Base-by-base conservation (phyloP, 2,329 filamentous ascomycete species). In the Leptoxyphium fumago region DNA sequence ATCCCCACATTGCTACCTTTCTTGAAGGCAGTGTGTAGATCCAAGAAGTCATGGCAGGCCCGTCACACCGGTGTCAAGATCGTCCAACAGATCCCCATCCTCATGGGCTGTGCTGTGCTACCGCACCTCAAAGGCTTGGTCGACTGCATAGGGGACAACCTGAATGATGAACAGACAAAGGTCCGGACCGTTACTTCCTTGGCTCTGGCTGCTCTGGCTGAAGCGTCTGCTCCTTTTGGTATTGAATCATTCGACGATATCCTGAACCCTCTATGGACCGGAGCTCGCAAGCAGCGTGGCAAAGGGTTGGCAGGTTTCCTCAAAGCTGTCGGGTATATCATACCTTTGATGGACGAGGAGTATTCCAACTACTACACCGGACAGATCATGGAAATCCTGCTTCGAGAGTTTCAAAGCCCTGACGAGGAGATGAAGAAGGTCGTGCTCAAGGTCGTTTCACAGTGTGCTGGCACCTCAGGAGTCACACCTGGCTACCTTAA, bases 381-480 rank as follows among this genome's bases (percentile, higher is more conserved):
- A 53, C 88, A 98, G 64, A 95, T 98, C 57, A 96, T 98, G 89
- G 91, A 96, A 64, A 96, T 96, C 56, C 70, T 98, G 11, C 77
- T 96, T 28, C 80, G 91, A 56, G 91, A 98, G 61, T 98, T 98
- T 58, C 84, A 87, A 6, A 95, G 89, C 1, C 91, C 91, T 0
- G 91, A 98, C 52, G 91, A 98, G 64, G 91, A 98, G 65, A 98
- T 98, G 91, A 98, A 96, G 69, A 98, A 98, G 69, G 91, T 98
- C 1, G 91, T 98, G 7, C 70, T 98, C 46, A 96, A 96, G 66
- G 91, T 98, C 26, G 80, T 98, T 13, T 95, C 88, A 14, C 91
- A 98, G 60, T 96, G 91, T 59, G 85, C 91, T 7, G 82, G 82
- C 53, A 96, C 89, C 2, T 84, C 94, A 58, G 91, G 91, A 66